These are phyloP conservation scores for Geosmithia putterillii DNA, from an alignment of 2,329 filamentous ascomycete species.

Conservation along the genomic window DNA sequence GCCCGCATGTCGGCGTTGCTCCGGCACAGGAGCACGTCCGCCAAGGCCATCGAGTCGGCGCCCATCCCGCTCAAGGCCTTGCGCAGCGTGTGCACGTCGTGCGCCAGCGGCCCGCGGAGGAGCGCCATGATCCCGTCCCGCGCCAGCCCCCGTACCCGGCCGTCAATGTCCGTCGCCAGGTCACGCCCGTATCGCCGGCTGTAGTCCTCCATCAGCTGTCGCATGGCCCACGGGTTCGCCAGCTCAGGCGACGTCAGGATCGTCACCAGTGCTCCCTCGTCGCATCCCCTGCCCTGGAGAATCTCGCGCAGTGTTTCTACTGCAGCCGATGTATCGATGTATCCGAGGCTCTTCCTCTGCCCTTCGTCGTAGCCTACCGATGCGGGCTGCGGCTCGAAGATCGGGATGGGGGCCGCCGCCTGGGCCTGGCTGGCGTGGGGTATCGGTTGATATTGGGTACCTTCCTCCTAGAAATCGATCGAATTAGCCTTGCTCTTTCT, in stretches of 20 bases:
- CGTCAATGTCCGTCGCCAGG: constrained; percentile 18
- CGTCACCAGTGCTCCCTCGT: constrained; percentile 15
- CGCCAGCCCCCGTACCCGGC: constrained; percentile 16
- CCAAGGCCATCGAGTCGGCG: constrained; percentile 19
- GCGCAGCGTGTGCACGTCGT: constrained; percentile 16
- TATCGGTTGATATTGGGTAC: no score
- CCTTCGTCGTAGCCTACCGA: constrained; percentile 15
- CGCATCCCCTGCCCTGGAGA: constrained; percentile 22
- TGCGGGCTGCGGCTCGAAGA: constrained; percentile 14
- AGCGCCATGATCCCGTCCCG: constrained; percentile 17
- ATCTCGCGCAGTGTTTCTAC: constrained; percentile 17
- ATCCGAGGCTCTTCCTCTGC: constrained; percentile 11
- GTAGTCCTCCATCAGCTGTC: constrained; percentile 17
- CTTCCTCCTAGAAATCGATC: no score
- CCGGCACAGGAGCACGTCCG: constrained; percentile 19
- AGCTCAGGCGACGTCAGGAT: constrained; percentile 17
- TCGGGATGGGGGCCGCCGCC: no score
- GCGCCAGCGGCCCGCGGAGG: constrained; percentile 15
- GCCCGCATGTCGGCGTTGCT: constrained; percentile 22
- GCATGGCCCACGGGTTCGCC: constrained; percentile 17
- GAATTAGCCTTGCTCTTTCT: no score
- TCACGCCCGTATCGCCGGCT: constrained; percentile 19
- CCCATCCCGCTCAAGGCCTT: constrained; percentile 16
- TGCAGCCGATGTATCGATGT: constrained; percentile 16
- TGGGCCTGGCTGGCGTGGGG: no score